Percentiles rank a stretch among this genome's conserved stretches.
Conservation (phyloP, 2,329 filamentous ascomycete genomes). For the Curvularia sp. region DNA sequence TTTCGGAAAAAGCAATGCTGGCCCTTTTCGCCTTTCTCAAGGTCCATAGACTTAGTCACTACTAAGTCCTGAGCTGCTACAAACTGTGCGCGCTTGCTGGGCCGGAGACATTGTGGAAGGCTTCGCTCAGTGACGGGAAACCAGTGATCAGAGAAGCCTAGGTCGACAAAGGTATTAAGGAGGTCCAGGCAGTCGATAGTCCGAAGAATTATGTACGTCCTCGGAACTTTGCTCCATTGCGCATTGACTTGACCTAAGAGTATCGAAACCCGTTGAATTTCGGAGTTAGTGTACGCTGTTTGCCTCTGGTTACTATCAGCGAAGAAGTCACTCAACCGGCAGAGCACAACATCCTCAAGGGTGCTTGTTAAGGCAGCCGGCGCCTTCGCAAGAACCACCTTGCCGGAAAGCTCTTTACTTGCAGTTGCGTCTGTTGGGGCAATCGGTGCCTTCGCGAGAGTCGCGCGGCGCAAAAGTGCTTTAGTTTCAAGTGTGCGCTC, state of each 20-base stretch:
- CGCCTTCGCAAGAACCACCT: neutral
- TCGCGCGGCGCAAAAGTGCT: too few relatives aligned
- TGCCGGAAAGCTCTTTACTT: neutral
- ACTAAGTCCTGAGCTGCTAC: neutral
- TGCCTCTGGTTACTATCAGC: neutral
- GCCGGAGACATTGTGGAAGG: neutral
- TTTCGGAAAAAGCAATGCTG: neutral
- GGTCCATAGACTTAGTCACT: neutral
- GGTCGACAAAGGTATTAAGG: conserved; percentile 21
- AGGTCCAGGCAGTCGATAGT: conserved; percentile 18
- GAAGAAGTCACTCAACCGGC: neutral
- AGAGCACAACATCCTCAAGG: neutral
- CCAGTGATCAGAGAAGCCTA: conserved; percentile 11
- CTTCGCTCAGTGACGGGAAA: neutral
- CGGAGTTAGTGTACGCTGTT: neutral
- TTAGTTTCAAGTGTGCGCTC: too few relatives aligned
- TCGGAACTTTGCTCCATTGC: conserved; percentile 24
- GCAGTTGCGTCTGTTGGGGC: neutral
- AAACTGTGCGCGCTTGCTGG: neutral
- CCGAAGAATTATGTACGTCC: conserved; percentile 25
- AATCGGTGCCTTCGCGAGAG: neutral
- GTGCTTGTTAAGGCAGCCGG: neutral
- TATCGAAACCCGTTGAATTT: neutral
- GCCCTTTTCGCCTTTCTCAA: neutral
- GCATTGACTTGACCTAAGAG: neutral